Evolutionary conservation across 2,329 filamentous ascomycete species (phyloP), one percentile per base, ranked within the genome.

Genomic region (Sarocladium kiliense): DNA sequence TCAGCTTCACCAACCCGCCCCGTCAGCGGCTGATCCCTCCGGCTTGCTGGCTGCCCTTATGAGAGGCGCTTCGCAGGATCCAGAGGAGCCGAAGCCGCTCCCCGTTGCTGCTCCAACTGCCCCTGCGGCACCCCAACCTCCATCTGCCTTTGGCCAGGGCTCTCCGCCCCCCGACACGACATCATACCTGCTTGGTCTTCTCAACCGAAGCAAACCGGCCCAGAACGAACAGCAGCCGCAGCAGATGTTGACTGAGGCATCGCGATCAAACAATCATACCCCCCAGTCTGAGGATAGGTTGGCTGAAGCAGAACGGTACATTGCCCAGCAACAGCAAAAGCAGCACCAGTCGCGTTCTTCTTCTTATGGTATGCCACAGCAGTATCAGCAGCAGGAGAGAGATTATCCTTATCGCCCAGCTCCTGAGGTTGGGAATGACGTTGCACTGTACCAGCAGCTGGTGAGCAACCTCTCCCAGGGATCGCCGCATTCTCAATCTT

Each of bases 171-270:
- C 84, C 47, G 87, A 91, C 68, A 89, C 91, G 3, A 89, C 95
- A 70, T 86, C 93, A 60, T 89, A 94, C 66, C 78, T 99, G 49
- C 83, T 97, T 59, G 88, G 90, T 63, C 78, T 97, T 57, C 80
- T 99, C 60, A 94, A 91, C 65, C 86, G 88, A 50, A 85, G 88
- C 54, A 91, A 87, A 72, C 83, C 84, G 12, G 76, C 78, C 56
- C 83, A 86, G 68, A 76, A 73, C 49, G 81, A 85, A 47, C 72
- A 73, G 59, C 71, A 73, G 59, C 41, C 12, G 36, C 36, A 49
- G 26, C 25, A 16, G 21, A 62, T 71, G 54, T 53, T 75, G 58
- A 65, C 68, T 54, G 77, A 79, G 58, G 64, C 71, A 12, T 68
- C 42, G 18, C 74, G 75, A 55, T 71, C 74, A 25, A 66, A 67